Evolutionary conservation across 2,329 filamentous ascomycete species (phyloP).

Genomic region (Blastomyces gilchristii): DNA sequence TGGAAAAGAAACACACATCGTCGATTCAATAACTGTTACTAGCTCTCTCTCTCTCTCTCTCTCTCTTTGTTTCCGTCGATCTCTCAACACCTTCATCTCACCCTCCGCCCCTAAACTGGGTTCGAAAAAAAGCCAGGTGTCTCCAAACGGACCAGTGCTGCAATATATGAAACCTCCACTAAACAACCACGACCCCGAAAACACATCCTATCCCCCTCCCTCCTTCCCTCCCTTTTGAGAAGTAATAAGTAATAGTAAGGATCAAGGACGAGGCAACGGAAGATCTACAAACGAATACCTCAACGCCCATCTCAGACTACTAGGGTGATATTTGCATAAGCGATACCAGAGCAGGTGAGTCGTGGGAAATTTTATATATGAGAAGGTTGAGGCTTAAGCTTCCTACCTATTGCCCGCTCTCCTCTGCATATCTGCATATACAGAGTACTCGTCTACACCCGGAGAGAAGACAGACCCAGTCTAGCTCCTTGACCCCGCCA

Average conservation of each 20-base stretch:
- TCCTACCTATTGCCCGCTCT: no score
- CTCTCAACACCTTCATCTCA: no score
- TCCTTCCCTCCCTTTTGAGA: background rate
- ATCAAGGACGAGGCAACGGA: no score
- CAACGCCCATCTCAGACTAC: no score
- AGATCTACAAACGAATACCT: background rate
- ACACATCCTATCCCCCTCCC: background rate
- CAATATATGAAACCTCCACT: background rate
- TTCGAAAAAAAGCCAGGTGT: background rate
- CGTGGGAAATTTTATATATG: background rate
- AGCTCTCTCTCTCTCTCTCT: constrained; percentile 1
- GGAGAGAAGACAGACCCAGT: no score
- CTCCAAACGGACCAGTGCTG: background rate
- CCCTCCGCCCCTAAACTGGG: background rate
- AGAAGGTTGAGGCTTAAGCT: no score
- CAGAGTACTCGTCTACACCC: no score
- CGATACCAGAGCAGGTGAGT: background rate
- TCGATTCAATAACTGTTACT: background rate
- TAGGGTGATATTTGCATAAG: background rate
- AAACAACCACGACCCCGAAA: background rate
- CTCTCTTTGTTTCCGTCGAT: no score
- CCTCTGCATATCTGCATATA: no score
- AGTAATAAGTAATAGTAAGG: background rate
- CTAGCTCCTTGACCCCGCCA: background rate
- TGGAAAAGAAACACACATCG: background rate